A percentile compares a stretch with the other conserved stretches of the same genome.
Evolutionary conservation across 1,284 basidiomycete genomes (phyloP).

Genomic region (Agroathelia rolfsii): DNA sequence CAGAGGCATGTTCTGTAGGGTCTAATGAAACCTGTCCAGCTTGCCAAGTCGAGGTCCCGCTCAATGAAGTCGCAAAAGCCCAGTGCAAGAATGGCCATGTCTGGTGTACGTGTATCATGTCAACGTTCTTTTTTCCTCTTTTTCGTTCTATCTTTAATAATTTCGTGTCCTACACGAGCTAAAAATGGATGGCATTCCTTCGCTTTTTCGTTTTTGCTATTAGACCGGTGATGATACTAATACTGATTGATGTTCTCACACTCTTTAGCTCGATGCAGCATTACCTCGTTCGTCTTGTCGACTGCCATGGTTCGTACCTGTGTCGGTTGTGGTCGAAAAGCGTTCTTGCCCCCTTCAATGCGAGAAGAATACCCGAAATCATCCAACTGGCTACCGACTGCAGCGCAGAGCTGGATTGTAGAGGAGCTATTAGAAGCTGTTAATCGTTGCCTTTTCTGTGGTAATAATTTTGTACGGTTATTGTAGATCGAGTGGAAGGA

Average conservation of each 20-base stretch:
- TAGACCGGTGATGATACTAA: conserved; percentile 9
- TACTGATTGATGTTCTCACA: no score
- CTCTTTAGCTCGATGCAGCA: conserved; percentile 51
- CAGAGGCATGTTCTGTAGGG: conserved; percentile 21
- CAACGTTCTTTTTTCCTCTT: neutral
- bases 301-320: conserved; percentile 62
- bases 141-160: neutral
- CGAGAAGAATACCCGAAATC: no score
- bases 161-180: neutral
- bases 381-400: conserved; percentile 10
- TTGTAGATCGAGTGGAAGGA: conserved; percentile 25
- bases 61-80: conserved; percentile 47
- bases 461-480: conserved; percentile 20
- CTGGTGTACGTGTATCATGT: conserved; percentile 39
- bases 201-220: conserved; percentile 1
- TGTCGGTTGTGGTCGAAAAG: conserved; percentile 60
- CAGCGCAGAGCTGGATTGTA: conserved; percentile 12
- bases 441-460: conserved; percentile 12
- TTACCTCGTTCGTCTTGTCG: conserved; percentile 61
- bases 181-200: conserved; percentile 5
- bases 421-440: conserved; percentile 13
- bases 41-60: conserved; percentile 44
- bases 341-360: conserved; percentile 47
- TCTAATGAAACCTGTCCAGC: conserved; percentile 60
- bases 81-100: conserved; percentile 56